phyloP scores from a whole-genome alignment of 1,139 yeast genomes.

The Saccharomyces uvarum region DNA sequence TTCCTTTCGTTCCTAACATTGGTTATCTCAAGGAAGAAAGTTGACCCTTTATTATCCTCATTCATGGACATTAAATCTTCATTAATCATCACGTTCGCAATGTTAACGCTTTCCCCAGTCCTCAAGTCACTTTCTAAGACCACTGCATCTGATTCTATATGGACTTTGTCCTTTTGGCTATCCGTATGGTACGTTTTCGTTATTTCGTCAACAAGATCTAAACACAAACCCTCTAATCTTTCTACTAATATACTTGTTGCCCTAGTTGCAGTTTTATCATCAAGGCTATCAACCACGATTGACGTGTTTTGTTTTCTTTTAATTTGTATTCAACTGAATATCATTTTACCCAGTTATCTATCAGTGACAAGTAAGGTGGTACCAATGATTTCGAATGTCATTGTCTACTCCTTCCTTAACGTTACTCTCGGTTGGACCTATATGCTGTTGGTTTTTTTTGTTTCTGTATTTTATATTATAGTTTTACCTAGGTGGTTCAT shows the following conservation, averaged over 20 bases:
- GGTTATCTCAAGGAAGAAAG: conserved; percentile 12
- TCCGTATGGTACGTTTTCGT: conserved; percentile 53
- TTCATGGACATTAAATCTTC: conserved; percentile 47
- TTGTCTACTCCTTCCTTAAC: conserved; percentile 24
- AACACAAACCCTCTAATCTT: conserved; percentile 42
- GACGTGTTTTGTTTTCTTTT: conserved; percentile 66
- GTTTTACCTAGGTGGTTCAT: conserved; percentile 26
- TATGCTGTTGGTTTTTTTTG: conserved; percentile 15
- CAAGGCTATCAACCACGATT: conserved; percentile 64
- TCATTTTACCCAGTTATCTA: conserved; percentile 25
- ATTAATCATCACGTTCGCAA: conserved; percentile 55
- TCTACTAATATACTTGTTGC: conserved; percentile 79
- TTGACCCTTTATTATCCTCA: conserved; percentile 8
- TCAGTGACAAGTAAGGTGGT: conserved; percentile 10
- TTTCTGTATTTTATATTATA: conserved; percentile 17
- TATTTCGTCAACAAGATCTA: conserved; percentile 5
- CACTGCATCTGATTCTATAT: conserved; percentile 87
- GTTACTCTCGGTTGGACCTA: conserved; percentile 20
- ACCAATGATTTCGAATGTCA: conserved; percentile 14
- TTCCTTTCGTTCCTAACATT: conserved; percentile 6
- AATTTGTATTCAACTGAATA: conserved; percentile 28
- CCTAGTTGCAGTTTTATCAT: conserved; percentile 83
- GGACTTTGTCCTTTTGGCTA: conserved; percentile 83
- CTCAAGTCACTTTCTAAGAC: conserved; percentile 80
- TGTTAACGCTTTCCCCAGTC: conserved; percentile 80